phyloP scores from a whole-genome alignment of 495 filamentous ascomycete genomes.

The Penicillium odoratum region DNA sequence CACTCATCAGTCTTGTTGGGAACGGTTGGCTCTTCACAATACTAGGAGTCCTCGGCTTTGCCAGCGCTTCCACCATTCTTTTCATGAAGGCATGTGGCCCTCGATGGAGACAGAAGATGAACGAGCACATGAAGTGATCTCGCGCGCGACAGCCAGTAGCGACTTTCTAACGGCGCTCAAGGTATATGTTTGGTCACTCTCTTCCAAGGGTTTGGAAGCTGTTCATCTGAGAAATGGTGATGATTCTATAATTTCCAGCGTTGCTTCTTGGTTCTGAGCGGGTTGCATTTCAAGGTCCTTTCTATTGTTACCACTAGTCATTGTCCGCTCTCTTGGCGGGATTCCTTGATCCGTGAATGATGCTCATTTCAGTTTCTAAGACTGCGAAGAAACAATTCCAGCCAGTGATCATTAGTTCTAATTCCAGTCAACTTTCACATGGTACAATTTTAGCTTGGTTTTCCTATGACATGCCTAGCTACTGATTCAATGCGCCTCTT shows the following conservation, averaged over 20 bases:
- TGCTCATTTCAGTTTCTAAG: not conserved
- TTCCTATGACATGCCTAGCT: too few relatives aligned
- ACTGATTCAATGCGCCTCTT: too few relatives aligned
- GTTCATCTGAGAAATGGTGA: not conserved
- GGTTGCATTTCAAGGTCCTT: not conserved
- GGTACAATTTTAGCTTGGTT: too few relatives aligned
- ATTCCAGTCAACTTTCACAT: too few relatives aligned
- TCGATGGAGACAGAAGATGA: slow-evolving; percentile 70
- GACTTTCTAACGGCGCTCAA: not conserved
- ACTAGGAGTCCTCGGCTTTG: slow-evolving; percentile 63
- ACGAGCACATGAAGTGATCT: slow-evolving; percentile 25
- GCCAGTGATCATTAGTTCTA: too few relatives aligned
- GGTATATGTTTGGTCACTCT: not conserved
- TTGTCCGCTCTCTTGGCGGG: not conserved
- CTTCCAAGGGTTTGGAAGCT: not conserved
- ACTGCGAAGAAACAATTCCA: not conserved
- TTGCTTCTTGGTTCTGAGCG: not conserved
- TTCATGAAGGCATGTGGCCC: slow-evolving; percentile 65
- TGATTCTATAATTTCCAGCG: not conserved
- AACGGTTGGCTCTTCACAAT: slow-evolving; percentile 90
- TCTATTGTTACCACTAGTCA: not conserved
- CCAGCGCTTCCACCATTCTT: slow-evolving; percentile 57
- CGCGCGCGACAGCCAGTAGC: not conserved
- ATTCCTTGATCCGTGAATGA: not conserved
- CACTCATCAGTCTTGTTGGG: slow-evolving; percentile 77